Evolutionary conservation across 805 yeast species (phyloP).

Genomic region (Wickerhamiella brachini): DNA sequence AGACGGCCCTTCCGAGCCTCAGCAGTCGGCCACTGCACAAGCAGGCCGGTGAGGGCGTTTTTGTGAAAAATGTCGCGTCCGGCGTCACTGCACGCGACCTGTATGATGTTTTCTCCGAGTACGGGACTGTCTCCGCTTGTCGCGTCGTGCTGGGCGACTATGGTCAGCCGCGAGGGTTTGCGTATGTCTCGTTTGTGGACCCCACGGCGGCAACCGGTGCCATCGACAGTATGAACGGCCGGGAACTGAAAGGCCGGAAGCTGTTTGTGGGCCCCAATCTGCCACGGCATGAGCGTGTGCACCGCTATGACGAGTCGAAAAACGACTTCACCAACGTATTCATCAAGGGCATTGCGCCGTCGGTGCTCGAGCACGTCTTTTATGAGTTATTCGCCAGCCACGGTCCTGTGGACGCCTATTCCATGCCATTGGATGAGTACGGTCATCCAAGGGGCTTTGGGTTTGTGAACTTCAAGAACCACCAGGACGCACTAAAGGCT

Average conservation of each 20-base stretch:
- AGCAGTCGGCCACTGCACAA: slow-evolving; percentile 8
- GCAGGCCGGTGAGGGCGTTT: slow-evolving; percentile 28
- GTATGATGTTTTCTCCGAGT: slow-evolving; percentile 10
- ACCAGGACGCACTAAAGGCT: slow-evolving; percentile 32
- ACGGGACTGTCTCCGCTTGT: slow-evolving; percentile 15
- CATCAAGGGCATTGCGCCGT: slow-evolving; percentile 36
- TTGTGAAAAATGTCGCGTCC: slow-evolving; percentile 66
- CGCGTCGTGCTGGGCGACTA: slow-evolving; percentile 15
- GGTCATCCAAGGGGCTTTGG: slow-evolving; percentile 41
- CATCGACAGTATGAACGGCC: slow-evolving; percentile 14
- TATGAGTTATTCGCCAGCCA: slow-evolving; percentile 31
- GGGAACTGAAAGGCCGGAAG: slow-evolving; percentile 21
- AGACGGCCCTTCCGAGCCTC: slow-evolving; percentile 1
- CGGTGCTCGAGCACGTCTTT: slow-evolving; percentile 28
- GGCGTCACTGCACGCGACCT: slow-evolving; percentile 35
- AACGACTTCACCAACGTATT: slow-evolving; percentile 41
- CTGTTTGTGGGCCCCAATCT: slow-evolving; percentile 48
- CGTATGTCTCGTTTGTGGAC: slow-evolving; percentile 13
- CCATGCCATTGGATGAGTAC: slow-evolving; percentile 35
- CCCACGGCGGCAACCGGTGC: slow-evolving; percentile 13
- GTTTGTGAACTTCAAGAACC: slow-evolving; percentile 32
- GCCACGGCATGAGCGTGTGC: slow-evolving; percentile 46
- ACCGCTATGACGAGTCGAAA: slow-evolving; percentile 32
- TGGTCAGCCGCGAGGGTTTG: slow-evolving; percentile 18
- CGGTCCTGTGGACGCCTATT: slow-evolving; percentile 37